Evolutionary conservation across 306 rosid species (phyloP), one percentile per base, ranked within the genome.

Genomic region (Corylus heterophylla): DNA sequence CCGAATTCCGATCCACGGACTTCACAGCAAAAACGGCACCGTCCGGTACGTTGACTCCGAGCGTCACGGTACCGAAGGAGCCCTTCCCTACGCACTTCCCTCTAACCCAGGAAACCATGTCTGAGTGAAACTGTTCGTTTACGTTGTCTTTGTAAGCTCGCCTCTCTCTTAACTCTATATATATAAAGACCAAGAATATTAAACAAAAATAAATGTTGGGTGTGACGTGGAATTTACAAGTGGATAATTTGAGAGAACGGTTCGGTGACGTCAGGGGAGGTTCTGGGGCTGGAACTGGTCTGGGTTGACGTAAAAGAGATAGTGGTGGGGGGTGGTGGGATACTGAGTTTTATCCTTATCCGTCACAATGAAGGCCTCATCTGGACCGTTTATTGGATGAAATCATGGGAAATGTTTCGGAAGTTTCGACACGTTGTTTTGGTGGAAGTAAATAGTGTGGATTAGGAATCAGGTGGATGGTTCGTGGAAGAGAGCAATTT

Each of bases 31-130:
- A 94, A 1, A 87, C 75, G 22, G 29, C 75, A 66, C 86, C 89
- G 79, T 89, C 89, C 0, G 76, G 14, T 77, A 83, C 80, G 31
- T 63, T n/a, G 39, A 85, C 83, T 4, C 91, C 98, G 22, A 92
- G n/a, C 35, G 56, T 83, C 0, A 92, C 98, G 0, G 88, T 74
- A 6, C 93, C 98, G 52, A 91, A 94, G 49, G 91, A 88, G 27
- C 98, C 98, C 64, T 83, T 83, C 14, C 98, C 98, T 7, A 91
- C 5, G 47, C 89, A 87, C 75, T 84, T 89, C 8, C 90, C 97
- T 85, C 95, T 88, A 0, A 88, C 80, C 98, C 98, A 94, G 3
- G 90, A 90, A 87, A 75, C 81, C 87, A 83, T 76, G 56, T 35
- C 14, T 45, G 49, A 73, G 1, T 47, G 8, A 16, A 55, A 56